These are phyloP conservation scores for Epichloe elymi DNA, from an alignment of 2,329 filamentous ascomycete species.

Conservation along the genomic window DNA sequence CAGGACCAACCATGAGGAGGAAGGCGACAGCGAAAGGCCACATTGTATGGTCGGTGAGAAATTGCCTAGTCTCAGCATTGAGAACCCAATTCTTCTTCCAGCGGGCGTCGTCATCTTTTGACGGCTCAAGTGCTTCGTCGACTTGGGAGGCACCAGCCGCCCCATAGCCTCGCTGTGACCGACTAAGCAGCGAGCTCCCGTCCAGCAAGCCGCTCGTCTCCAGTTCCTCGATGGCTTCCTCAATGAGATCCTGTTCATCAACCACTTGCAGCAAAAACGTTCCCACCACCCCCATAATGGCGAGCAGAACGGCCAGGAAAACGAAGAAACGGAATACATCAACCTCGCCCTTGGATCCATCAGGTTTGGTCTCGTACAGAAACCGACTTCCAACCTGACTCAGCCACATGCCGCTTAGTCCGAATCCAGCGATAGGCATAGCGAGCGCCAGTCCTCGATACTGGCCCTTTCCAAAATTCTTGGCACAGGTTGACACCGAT, in stretches of 20 bases:
- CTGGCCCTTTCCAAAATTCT: conserved; percentile 88
- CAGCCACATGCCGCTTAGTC: conserved; percentile 89
- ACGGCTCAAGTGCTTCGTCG: conserved; percentile 24
- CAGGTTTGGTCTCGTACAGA: conserved; percentile 54
- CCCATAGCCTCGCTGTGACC: conserved; percentile 46
- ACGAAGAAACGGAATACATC: conserved; percentile 79
- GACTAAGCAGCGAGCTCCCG: conserved; percentile 57
- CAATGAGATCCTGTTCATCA: conserved; percentile 76
- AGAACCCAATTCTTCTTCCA: conserved; percentile 81
- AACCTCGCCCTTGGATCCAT: conserved; percentile 50
- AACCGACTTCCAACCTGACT: conserved; percentile 74
- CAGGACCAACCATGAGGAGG: conserved; percentile 83
- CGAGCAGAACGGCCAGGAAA: conserved; percentile 63
- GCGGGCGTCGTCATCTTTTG: conserved; percentile 34
- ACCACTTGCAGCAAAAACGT: conserved; percentile 64
- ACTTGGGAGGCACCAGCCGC: conserved; percentile 37
- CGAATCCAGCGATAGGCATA: conserved; percentile 82
- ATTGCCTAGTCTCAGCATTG: conserved; percentile 78
- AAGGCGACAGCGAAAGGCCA: conserved; percentile 88
- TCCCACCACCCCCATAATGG: conserved; percentile 59
- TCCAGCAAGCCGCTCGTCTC: conserved; percentile 75
- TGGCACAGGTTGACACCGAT: conserved; percentile 88
- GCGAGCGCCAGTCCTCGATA: conserved; percentile 83
- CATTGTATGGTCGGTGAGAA: conserved; percentile 83
- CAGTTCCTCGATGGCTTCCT: conserved; percentile 80